Evolutionary conservation across 2,329 filamentous ascomycete species (phyloP).

Genomic region (Botrytis cinerea): DNA sequence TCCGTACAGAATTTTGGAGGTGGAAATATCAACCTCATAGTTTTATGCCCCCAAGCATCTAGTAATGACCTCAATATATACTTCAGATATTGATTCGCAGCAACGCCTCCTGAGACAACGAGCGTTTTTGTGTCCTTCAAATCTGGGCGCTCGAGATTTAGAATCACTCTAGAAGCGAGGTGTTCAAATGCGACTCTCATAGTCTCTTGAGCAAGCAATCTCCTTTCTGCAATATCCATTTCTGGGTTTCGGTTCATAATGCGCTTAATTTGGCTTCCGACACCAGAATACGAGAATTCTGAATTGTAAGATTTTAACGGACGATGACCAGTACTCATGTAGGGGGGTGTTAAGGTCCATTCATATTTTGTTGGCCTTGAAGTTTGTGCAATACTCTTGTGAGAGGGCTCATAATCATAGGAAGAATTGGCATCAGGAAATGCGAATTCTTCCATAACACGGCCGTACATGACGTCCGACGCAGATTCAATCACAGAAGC

Average conservation of each 20-base stretch:
- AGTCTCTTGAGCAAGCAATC: slow-evolving; percentile 67
- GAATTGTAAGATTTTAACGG: slow-evolving; percentile 38
- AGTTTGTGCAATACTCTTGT: slow-evolving; percentile 58
- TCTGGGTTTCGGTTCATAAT: slow-evolving; percentile 48
- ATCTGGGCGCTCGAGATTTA: slow-evolving; percentile 55
- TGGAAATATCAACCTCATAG: slow-evolving; percentile 70
- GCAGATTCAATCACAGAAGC: slow-evolving; percentile 53
- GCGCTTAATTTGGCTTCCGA: slow-evolving; percentile 65
- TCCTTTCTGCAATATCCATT: slow-evolving; percentile 62
- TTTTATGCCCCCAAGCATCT: slow-evolving; percentile 63
- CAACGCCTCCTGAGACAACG: slow-evolving; percentile 88
- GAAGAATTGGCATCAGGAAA: slow-evolving; percentile 53
- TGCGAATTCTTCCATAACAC: slow-evolving; percentile 75
- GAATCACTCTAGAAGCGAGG: slow-evolving; percentile 70
- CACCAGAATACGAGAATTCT: slow-evolving; percentile 73
- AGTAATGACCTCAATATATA: slow-evolving; percentile 61
- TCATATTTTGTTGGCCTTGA: slow-evolving; percentile 51
- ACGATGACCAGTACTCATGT: slow-evolving; percentile 55
- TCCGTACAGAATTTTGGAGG: slow-evolving; percentile 81
- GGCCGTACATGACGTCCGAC: slow-evolving; percentile 75
- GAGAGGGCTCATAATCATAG: slow-evolving; percentile 51
- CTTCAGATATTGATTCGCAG: slow-evolving; percentile 77
- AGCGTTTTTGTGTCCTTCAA: slow-evolving; percentile 54
- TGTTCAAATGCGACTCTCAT: slow-evolving; percentile 89
- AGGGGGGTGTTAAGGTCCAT: slow-evolving; percentile 70